Base-by-base conservation (phyloP, 805 yeast species). In the Trichomonascus vanleenenianus region DNA sequence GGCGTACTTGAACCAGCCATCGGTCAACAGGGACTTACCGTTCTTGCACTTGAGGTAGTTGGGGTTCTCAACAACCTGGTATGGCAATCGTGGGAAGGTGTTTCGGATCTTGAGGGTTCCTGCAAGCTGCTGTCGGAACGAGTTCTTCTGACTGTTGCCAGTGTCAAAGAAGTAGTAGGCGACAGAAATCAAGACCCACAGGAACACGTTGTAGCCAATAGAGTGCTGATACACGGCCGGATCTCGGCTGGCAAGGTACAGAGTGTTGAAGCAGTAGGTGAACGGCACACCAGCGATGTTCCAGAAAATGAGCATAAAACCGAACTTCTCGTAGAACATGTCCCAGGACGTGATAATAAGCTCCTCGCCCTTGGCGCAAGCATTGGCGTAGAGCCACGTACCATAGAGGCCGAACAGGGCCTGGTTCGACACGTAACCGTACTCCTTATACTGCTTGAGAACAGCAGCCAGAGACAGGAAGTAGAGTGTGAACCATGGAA, bases 231-330 rank as follows among this genome's bases (percentile, higher is more conserved):
- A 93, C 62, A 85, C 95, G 15, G 68, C 56, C 39, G 97, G 97
- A 47, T 85, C 75, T 66, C 86, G 96, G 69, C 80, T 79, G 55
- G 80, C 81, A 58, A 93, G 68, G 71, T 69, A 93, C 58, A 93
- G 72, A 9, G 96, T 85, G 65, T 94, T 83, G 62, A 88, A 96
- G 67, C 97, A 87, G 71, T 93, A 93, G 37, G 97, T 91, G 79
- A 81, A 93, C 41, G 98, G 98, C 36, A 93, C 98, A 58, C 98
- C 98, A 30, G 97, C 96, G 64, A 93, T 87, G 71, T 93, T 93
- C 98, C 98, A 93, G 74, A 93, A 93, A 57, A 89, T 79, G 54
- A 93, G 77, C 97, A 93, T 89, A 73, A 93, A 93, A n/a, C 98
- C 98, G 59, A 93, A 93, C 69, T 93, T 93, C 66, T 93, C 98